phyloP scores from a whole-genome alignment of 345 rosid genomes.

The Firmiana major region DNA sequence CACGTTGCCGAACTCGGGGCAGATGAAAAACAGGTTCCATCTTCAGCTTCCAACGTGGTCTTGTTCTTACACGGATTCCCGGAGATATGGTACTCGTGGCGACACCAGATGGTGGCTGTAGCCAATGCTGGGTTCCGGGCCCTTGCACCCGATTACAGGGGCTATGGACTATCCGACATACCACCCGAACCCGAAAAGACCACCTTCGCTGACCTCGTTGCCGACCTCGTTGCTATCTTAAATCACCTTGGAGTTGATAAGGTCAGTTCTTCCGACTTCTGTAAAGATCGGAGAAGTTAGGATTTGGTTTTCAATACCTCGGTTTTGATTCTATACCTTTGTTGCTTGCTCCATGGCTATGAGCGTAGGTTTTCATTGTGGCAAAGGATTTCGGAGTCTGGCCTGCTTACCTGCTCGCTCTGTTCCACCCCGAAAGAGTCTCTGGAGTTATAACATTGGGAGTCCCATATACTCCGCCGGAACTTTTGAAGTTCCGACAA shows the following conservation, averaged over 20 bases:
- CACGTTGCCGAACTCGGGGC: conserved; percentile 17
- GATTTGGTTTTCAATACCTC: background rate
- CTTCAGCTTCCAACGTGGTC: conserved; percentile 21
- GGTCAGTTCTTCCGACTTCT: conserved; percentile 19
- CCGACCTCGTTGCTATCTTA: conserved; percentile 38
- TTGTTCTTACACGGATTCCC: conserved; percentile 62
- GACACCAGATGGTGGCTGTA: conserved; percentile 52
- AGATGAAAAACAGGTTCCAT: background rate
- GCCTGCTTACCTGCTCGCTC: conserved; percentile 40
- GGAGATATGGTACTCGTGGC: conserved; percentile 67
- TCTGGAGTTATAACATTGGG: conserved; percentile 49
- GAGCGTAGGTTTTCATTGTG: conserved; percentile 43
- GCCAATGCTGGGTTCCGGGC: conserved; percentile 43
- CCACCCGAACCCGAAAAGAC: conserved; percentile 44
- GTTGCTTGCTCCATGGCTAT: background rate
- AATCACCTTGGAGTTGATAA: conserved; percentile 36
- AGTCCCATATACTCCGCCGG: conserved; percentile 37
- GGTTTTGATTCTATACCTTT: background rate
- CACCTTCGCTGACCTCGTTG: conserved; percentile 25
- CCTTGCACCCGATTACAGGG: conserved; percentile 50
- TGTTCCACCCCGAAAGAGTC: conserved; percentile 44
- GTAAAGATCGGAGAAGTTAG: background rate
- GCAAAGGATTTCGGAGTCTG: conserved; percentile 50
- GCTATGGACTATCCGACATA: conserved; percentile 49
- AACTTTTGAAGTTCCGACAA: background rate